Base-by-base conservation (phyloP, 768 basidiomycete genomes). In the Artomyces pyxidatus region DNA sequence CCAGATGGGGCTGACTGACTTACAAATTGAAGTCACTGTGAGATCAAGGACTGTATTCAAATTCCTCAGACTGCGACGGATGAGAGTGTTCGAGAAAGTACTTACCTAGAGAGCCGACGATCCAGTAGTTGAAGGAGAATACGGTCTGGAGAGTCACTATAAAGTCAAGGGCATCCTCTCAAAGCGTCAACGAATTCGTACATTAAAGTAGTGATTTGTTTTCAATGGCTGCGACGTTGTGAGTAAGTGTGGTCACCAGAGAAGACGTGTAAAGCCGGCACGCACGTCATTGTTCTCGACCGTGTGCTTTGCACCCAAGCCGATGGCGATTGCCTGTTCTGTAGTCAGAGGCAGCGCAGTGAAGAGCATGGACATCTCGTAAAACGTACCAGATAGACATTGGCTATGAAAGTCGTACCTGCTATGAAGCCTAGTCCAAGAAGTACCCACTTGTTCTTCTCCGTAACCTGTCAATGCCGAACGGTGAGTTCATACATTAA, bases 101-200 rank as follows among this genome's bases (percentile, higher is more conserved):
- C 64, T 25, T 48, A 73, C 74, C 59, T 25, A 74, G 45, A 22
- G 71, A 70, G 6, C 68, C 72, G 51, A 70, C 67, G 21, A 73
- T 69, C 72, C 72, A 76, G 45, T 70, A 69, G 0, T 71, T 65
- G 57, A 75, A 75, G 4, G 71, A 66, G 21, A 70, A 57, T 3
- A 70, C 60, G 11, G 70, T 70, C 72, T 72, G 38, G 40, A 40
- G 43, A 23, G 17, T n/a, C n/a, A n/a, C n/a, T n/a, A n/a, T n/a
- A n/a, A n/a, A n/a, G n/a, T n/a, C n/a, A n/a, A n/a, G n/a, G n/a
- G n/a, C n/a, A n/a, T n/a, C n/a, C n/a, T n/a, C n/a, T n/a, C n/a
- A n/a, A n/a, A n/a, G n/a, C n/a, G n/a, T 14, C 4, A 4, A 9
- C 16, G 9, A 16, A 17, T n/a, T 28, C 53, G 54, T 41, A 44